phyloP scores from a whole-genome alignment of 495 filamentous ascomycete genomes.

The Recurvomyces mirabilis region DNA sequence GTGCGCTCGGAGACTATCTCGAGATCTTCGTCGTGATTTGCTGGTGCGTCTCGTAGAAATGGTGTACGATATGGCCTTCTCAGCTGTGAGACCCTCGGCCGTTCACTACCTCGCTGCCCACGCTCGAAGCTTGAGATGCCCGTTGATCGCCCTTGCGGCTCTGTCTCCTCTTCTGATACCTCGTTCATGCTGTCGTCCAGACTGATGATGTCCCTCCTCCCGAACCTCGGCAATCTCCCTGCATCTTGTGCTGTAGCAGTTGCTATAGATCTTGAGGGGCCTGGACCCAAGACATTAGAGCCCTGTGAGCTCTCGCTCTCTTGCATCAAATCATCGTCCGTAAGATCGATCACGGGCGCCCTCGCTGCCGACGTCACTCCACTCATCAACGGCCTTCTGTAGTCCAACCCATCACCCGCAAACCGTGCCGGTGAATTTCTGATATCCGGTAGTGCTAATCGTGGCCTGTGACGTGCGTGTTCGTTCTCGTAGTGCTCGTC shows the following conservation, averaged over 20 bases:
- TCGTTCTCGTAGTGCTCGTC: slow-evolving; percentile 21
- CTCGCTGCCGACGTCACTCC: slow-evolving; percentile 1
- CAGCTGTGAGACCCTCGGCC: slow-evolving; percentile 5
- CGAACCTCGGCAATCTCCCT: slow-evolving; percentile 15
- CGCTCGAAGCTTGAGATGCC: not conserved
- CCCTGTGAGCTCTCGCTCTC: not conserved
- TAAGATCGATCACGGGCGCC: slow-evolving; percentile 22
- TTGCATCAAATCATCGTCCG: slow-evolving; percentile 12
- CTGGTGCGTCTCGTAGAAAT: no score
- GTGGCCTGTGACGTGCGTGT: slow-evolving; percentile 5
- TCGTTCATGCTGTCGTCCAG: no score
- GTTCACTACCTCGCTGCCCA: no score
- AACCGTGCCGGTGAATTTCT: slow-evolving; percentile 7
- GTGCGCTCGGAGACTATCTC: slow-evolving; percentile 15
- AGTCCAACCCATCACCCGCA: slow-evolving; percentile 20
- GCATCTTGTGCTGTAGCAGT: slow-evolving; percentile 6
- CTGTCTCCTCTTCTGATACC: no score
- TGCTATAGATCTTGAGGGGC: not conserved
- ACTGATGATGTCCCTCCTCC: slow-evolving; percentile 16
- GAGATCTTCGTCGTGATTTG: slow-evolving; percentile 11
- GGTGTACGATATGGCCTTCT: slow-evolving; percentile 10
- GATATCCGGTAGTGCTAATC: slow-evolving; percentile 2
- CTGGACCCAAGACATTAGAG: not conserved
- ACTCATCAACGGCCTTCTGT: slow-evolving; percentile 17
- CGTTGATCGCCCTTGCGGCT: not conserved